Base-by-base conservation (phyloP, 2,329 filamentous ascomycete species). In the Hysterium pulicare region DNA sequence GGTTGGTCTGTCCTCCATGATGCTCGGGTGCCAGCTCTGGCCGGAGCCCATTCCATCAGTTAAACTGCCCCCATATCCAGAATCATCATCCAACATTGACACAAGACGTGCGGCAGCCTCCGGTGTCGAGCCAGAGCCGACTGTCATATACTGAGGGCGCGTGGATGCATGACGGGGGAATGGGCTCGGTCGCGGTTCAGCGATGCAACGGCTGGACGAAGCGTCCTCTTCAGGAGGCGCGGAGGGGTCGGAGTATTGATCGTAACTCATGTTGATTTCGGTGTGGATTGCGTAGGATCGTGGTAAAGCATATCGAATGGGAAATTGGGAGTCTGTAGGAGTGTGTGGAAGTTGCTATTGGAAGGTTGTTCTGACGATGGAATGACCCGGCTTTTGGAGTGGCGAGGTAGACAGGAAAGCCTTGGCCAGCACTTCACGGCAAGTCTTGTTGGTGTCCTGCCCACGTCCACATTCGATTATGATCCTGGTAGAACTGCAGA, bases 1-100 rank as follows among this genome's bases (percentile, higher is more conserved):
- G 17, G 76, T 81, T 31, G 76, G 79, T 48, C 74, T 69, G 60
- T 83, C 80, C 53, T 77, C 71, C 54, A 77, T 71, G 50, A 80
- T 65, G 44, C 74, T 74, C 15, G 76, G 71, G 57, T 78, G 73
- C 76, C 79, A 83, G 58, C 67, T 68, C 30, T 70, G 66, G 40
- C 65, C 61, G 58, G 68, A 68, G 51, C 78, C 78, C 40, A 86
- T 86, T 46, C 82, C 83, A 40, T 72, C 69, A 22, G 79, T 73
- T 38, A 86, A 76, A 63, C 88, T 95, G 33, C 86, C 86, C 42
- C 89, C 90, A 61, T 97, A 97, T 5, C 91, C 93, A 15, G 91
- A 97, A 64, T 98, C 93, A 44, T 82, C 74, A 48, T 95, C 88
- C 42, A 97, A 74, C 55, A 94, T 79, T 15, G 84, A 82, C 67